Base-by-base conservation (phyloP, 176 grass and related monocot genomes). In the Zizania latifolia region DNA sequence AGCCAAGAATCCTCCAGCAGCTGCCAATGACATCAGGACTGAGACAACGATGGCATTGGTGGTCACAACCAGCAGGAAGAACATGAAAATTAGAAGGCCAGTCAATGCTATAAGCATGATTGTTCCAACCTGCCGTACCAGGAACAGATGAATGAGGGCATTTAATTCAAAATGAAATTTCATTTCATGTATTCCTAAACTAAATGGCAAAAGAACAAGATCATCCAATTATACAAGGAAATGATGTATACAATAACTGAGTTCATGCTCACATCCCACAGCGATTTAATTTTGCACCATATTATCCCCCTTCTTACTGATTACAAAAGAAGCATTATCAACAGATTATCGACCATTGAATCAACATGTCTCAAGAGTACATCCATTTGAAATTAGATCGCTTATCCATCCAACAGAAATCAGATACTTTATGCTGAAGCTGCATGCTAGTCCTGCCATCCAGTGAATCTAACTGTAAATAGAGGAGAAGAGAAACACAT, bases 1-100 rank as follows among this genome's bases (percentile, higher is more conserved):
- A 30, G 95, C 86, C 75, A 98, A 65, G 79, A 94, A 98, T 4
- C 95, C 91, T 79, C 95, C 89, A 4, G 86, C 91, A 62, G 84
- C 91, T 5, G 95, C 95, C 79, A 92, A 59, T 6, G 91, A 98
- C 90, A 97, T 79, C 22, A 97, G 78, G 30, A 92, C 71, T 2
- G 94, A 92, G 33, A 94, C 73, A 19, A 98, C 36, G 13, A 98
- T 28, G 31, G 91, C 94, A 84, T 92, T 98, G 19, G 50, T 46
- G 4, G 91, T 94, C 0, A 91, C 94, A 58, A 87, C 79, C 6
- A 98, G 26, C 8, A 98, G 82, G 68, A 94, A 86, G 69, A 84
- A 88, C 89, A 92, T 77, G 76, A 98, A 98, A 34, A 93, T 78
- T 35, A 90, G 72, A 11, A 92, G 76, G 27, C 90, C 94, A 35